Evolutionary conservation across 768 basidiomycete species (phyloP), one percentile per base, ranked within the genome.

Genomic region (Sistotremastrum suecicum): DNA sequence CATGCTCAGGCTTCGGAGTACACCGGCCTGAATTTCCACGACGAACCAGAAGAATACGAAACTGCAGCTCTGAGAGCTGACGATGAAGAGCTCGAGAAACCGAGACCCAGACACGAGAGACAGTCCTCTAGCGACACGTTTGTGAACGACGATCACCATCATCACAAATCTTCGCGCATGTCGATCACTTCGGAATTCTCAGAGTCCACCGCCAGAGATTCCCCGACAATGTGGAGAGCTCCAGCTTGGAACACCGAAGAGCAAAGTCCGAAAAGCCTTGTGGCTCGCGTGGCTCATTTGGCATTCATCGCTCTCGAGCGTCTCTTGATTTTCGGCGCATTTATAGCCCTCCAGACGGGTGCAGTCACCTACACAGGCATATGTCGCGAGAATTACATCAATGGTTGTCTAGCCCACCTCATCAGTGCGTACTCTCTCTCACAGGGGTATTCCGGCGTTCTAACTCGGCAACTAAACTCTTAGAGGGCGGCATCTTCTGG

Each of bases 401-500:
- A 94, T 54, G 80, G 78, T 1, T 92, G 85, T 53, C 66, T 90
- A 32, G 92, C 92, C 0, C 92, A 97, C 63, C 59, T 90, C 36
- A 94, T 97, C 67, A 97, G 85, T 86, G 59, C 46, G 83, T 60
- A 31, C 43, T 44, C 37, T 50, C 33, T 3, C 31, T 3, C 11
- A 3, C 47, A 1, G 9, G 7, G n/a, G 2, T 40, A n/a, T 34
- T 50, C 12, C 10, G 1, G 11, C 3, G n/a, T 3, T 11, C 34
- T 12, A 20, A 20, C 20, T 20, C 20, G 20, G 20, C 20, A 20
- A 20, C 20, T 12, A 20, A 20, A 20, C 20, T 20, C 42, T n/a
- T 37, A 88, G 86, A 88, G 74, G 88, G 91, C 20, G 77, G 73
- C 33, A 89, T 95, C 51, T 98, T 98, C 65, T 89, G 89, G 78